A percentile compares a stretch with the other conserved stretches of the same genome.
These are phyloP conservation scores for Microbotryum violaceum DNA, from an alignment of 1,284 basidiomycete genomes.

Conservation along the genomic window DNA sequence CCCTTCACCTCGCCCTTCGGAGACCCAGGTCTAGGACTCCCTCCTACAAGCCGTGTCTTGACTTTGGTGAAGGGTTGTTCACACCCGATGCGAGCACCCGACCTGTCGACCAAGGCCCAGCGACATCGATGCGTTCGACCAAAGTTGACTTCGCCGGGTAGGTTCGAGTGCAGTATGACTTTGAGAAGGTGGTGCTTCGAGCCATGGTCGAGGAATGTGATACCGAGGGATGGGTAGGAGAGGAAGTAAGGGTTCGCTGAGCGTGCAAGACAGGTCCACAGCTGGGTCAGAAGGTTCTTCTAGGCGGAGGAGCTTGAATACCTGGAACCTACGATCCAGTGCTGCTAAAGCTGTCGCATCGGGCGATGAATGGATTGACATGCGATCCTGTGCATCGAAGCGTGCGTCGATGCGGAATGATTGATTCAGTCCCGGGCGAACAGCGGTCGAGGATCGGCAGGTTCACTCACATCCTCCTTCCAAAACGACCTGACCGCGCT, in stretches of 20 bases:
- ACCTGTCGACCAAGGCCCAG: constrained; percentile 15
- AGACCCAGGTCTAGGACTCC: neutral
- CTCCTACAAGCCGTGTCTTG: neutral
- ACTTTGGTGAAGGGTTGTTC: neutral
- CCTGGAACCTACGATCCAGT: too few relatives aligned
- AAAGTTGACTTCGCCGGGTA: constrained; percentile 37
- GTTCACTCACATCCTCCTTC: constrained; percentile 35
- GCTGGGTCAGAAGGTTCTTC: too few relatives aligned
- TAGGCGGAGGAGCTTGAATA: neutral
- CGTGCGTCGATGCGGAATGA: rapidly evolving
- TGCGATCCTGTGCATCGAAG: constrained; percentile 28
- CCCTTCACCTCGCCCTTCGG: neutral
- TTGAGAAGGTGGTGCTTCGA: constrained; percentile 29
- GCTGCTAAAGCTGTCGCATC: too few relatives aligned
- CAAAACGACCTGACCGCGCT: constrained; percentile 33
- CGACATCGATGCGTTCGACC: constrained; percentile 29
- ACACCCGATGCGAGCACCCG: neutral
- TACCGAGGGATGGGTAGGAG: constrained; percentile 35
- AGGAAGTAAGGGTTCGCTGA: constrained; percentile 35
- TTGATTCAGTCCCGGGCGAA: neutral
- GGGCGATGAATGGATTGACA: constrained; percentile 25
- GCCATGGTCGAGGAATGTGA: constrained; percentile 34
- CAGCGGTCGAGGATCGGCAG: too few relatives aligned
- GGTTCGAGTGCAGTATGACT: constrained; percentile 35
- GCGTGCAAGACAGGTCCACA: too few relatives aligned